Conservation (phyloP, 2,329 filamentous ascomycete genomes). For the Exserohilum turcica region DNA sequence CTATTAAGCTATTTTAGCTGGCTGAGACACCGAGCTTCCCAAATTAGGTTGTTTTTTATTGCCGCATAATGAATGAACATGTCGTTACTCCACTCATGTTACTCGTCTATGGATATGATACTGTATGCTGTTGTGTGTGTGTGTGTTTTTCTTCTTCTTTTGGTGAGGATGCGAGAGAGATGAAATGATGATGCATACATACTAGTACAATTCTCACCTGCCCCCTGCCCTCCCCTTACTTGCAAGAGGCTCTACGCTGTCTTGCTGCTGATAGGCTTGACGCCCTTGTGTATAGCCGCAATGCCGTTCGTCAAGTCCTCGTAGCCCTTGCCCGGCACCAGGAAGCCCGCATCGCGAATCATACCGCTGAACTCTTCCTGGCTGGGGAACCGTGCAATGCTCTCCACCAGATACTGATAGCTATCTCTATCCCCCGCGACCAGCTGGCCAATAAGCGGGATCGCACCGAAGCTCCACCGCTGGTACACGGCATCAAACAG, state of each 20-base stretch:
- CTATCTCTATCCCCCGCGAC: constrained; percentile 93
- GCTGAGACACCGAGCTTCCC: too few relatives aligned
- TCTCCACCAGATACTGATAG: constrained; percentile 98
- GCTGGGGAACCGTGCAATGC: constrained; percentile 88
- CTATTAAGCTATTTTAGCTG: too few relatives aligned
- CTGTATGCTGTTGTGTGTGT: neutral
- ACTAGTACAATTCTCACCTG: neutral
- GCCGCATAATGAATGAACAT: constrained; percentile 5
- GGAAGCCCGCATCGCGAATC: constrained; percentile 84
- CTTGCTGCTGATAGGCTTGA: constrained; percentile 66
- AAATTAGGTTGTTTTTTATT: too few relatives aligned
- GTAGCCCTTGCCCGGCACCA: constrained; percentile 72
- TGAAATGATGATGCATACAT: neutral
- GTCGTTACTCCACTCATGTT: constrained; percentile 7
- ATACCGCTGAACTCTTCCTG: constrained; percentile 84
- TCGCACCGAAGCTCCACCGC: constrained; percentile 92
- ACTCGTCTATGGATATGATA: neutral
- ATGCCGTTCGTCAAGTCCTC: constrained; percentile 92
- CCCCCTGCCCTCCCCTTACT: too few relatives aligned
- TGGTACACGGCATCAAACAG: constrained; percentile 88
- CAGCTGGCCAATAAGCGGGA: constrained; percentile 92
- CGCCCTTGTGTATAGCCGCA: constrained; percentile 93
- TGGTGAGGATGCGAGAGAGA: too few relatives aligned
- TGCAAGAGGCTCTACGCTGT: neutral
- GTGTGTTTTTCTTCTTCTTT: too few relatives aligned